Evolutionary conservation across 768 basidiomycete genomes (phyloP), one percentile per base, ranked within the genome.

Genomic region (Tylopilus intermedius): DNA sequence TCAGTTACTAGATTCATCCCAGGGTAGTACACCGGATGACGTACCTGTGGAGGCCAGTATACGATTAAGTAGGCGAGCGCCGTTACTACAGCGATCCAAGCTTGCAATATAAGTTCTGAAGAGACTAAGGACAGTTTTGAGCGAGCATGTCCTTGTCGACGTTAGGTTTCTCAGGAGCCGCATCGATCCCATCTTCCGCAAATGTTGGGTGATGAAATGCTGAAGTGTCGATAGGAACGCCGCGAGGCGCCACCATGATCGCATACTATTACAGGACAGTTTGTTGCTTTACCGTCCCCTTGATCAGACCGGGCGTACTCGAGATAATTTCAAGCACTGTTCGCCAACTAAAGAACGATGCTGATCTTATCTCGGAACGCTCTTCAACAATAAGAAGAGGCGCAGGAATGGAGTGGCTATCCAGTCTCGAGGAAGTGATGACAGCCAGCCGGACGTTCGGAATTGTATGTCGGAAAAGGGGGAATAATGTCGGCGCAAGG

Each of bases 381-480:
- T 97, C 94, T 66, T 99, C 96, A 26, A 90, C 84, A 35, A 98
- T 73, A 93, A 92, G 26, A 99, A 77, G 8, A 97, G 79, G 2
- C 84, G 83, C 51, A 96, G 74, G 60, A 95, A 88, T 2, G 83
- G 78, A 0, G 79, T 75, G 35, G 80, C 72, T 57, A 95, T 79
- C 96, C 96, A 98, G 49, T 85, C 84, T 60, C 78, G 76, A 8
- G 88, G 80, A 40, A 94, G 78, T 0, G 83, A 79, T 7, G 82
- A 98, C 94, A 2, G 96, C 87, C 13, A 94, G 77, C 8, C 96
- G 90, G 50, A 99, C 96, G 55, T 86, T 87, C 1, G 88, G 71
- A 62, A 99, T 98, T 0, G 95, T 94, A 68, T 99, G 96, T 15
- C 96, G 90, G 72, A 97, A 94, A 77, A 95, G 97, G 4, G 95